Base-by-base conservation (phyloP, 129 eudicot genomes). In the Lactuca sativa region DNA sequence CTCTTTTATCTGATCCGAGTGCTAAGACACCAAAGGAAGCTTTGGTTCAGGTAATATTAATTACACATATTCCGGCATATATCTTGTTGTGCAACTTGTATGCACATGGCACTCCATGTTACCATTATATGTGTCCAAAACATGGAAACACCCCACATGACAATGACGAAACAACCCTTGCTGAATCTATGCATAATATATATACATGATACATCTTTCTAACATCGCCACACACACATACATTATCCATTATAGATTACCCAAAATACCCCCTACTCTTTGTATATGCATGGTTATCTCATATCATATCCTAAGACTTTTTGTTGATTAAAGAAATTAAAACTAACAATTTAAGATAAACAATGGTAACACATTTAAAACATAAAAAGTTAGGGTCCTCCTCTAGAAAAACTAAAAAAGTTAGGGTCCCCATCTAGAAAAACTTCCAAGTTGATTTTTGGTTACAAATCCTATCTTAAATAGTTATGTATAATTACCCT, bases 21-120 rank as follows among this genome's bases (percentile, higher is more conserved):
- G 99, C 99, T 16, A 95, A 95, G 84, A 90, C 96, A 43, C 97
- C 97, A 65, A 97, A 95, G 82, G 99, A 95, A 77, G 99, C 99
- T 54, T 69, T 92, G 86, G 99, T 36, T 7, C 30, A 59, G 13
- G 64, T 49, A 48, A 9, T 62, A 41, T 51, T 14, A 38, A 41
- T 51, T 14, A 38, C 36, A 75, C 13, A 38, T 59, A 43, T 51
- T 44, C 63, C 57, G 34, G 38, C 59, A 31, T 76, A 76, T 31
- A 31, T 69, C 48, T 69, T 38, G 64, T 59, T 59, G 70, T 38
- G 69, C 48, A 68, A 68, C 75, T 60, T 69, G 70, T 60, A 60
- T 61, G 65, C 43, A 73, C 81, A 77, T 69, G 67, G 58, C 66
- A 75, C 14, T 47, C 54, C 75, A 69, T 76, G 81, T 67, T 76